Evolutionary conservation across 495 filamentous ascomycete species (phyloP).

Genomic region (Talaromyces borbonicus): DNA sequence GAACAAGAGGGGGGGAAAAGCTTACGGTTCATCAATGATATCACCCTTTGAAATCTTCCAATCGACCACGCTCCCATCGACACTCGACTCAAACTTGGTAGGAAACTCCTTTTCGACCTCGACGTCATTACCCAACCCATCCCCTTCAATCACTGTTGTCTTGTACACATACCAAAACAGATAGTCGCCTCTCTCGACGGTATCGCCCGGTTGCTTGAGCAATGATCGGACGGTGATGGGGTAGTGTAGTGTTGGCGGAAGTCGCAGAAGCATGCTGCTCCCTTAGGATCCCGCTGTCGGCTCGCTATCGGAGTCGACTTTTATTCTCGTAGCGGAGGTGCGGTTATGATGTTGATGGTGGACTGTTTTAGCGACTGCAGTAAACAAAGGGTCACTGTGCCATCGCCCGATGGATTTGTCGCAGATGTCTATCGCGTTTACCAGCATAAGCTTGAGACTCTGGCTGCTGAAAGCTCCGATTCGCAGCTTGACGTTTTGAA

Average conservation of each 20-base stretch:
- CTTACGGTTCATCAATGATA: slow-evolving; percentile 47
- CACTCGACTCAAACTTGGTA: slow-evolving; percentile 68
- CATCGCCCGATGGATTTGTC: slow-evolving; percentile 1
- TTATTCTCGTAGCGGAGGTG: too few species aligned
- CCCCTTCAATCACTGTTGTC: slow-evolving; percentile 62
- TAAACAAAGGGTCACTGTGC: neutral
- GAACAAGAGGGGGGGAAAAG: too few species aligned
- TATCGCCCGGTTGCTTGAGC: slow-evolving; percentile 63
- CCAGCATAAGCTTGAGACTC: neutral
- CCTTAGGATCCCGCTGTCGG: neutral
- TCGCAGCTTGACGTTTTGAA: too few species aligned
- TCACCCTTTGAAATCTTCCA: slow-evolving; percentile 71
- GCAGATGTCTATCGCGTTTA: too few species aligned
- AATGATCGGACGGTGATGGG: slow-evolving; percentile 90
- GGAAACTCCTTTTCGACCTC: slow-evolving; percentile 63
- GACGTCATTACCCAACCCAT: slow-evolving; percentile 53
- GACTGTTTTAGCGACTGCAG: too few species aligned
- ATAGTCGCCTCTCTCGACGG: slow-evolving; percentile 61
- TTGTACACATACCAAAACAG: slow-evolving; percentile 81
- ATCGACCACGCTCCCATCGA: slow-evolving; percentile 62
- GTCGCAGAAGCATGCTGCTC: slow-evolving; percentile 43
- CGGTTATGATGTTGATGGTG: too few species aligned
- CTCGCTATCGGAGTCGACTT: slow-evolving; percentile 1
- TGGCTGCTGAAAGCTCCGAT: neutral
- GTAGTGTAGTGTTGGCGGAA: slow-evolving; percentile 61